These are phyloP conservation scores for Fusarium sp. DNA, from an alignment of 2,329 filamentous ascomycete species.

Conservation along the genomic window DNA sequence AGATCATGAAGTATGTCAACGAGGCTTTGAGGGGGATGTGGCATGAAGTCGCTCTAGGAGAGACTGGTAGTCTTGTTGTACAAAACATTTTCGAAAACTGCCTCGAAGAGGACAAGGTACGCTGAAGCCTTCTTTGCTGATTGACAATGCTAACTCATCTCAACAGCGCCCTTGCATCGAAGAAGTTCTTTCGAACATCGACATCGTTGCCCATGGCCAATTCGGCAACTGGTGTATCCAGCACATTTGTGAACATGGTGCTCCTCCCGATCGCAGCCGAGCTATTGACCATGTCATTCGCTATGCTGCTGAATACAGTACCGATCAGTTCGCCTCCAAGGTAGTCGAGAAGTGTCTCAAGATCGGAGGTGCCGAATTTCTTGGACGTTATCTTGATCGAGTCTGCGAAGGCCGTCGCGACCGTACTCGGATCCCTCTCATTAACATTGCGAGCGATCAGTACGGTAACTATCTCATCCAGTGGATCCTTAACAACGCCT, in stretches of 20 bases:
- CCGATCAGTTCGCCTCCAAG: constrained; percentile 99
- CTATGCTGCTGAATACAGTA: constrained; percentile 96
- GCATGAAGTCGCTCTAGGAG: constrained; percentile 97
- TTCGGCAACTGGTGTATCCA: constrained; percentile 99
- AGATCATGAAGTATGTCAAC: constrained; percentile 99
- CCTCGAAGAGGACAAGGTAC: constrained; percentile 96
- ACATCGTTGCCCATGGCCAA: constrained; percentile 96
- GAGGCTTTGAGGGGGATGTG: constrained; percentile 96
- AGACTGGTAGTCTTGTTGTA: constrained; percentile 97
- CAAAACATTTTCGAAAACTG: constrained; percentile 99
- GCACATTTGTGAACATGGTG: constrained; percentile 97
- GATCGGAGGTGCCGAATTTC: constrained; percentile 91
- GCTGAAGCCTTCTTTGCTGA: constrained; percentile 28
- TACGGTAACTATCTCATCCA: constrained; percentile 99
- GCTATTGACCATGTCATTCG: constrained; percentile 96
- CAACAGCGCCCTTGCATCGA: constrained; percentile 94
- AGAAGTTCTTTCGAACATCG: constrained; percentile 94
- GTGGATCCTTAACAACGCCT: constrained; percentile 93
- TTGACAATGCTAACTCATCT: constrained; percentile 31
- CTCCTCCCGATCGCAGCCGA: constrained; percentile 89
- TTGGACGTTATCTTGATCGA: constrained; percentile 91
- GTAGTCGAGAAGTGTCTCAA: constrained; percentile 99
- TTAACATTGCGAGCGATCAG: constrained; percentile 98
- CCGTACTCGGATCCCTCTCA: constrained; percentile 94
- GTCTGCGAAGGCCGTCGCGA: constrained; percentile 93